A percentile compares a stretch with the other conserved stretches of the same genome.
Evolutionary conservation across 2,329 filamentous ascomycete genomes (phyloP).

Genomic region (Trichoderma sp.): DNA sequence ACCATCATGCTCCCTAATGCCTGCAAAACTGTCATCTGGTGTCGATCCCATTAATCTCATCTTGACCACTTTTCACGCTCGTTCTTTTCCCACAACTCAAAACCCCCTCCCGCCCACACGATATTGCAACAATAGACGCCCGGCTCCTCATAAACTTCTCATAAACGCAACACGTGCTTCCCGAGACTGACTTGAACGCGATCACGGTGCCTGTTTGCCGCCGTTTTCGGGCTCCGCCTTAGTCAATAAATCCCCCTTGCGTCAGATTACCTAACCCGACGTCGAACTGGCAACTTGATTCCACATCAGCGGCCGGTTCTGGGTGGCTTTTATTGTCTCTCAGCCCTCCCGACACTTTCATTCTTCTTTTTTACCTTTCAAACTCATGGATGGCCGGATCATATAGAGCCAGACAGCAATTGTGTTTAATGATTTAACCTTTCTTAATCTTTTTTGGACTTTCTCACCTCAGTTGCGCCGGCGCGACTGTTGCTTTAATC

Average conservation of each 20-base stretch:
- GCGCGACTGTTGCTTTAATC: constrained; percentile 21
- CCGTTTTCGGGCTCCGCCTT: constrained; percentile 10
- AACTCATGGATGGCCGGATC: background rate
- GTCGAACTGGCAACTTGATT: constrained; percentile 7
- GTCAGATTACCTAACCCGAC: constrained; percentile 18
- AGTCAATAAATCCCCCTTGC: background rate
- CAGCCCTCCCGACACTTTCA: background rate
- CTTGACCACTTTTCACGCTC: background rate
- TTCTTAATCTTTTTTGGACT: background rate
- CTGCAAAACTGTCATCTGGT: constrained; percentile 5
- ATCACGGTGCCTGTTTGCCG: background rate
- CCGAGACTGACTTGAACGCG: background rate
- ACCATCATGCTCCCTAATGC: constrained; percentile 17
- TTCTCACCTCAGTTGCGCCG: constrained; percentile 10
- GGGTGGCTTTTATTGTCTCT: background rate
- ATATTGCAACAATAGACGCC: background rate
- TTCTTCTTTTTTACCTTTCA: background rate
- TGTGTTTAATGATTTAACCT: background rate
- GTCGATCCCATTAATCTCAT: constrained; percentile 9
- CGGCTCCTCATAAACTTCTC: background rate
- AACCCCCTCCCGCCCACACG: background rate
- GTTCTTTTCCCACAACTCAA: background rate
- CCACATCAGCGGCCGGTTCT: constrained; percentile 10
- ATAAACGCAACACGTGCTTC: background rate
- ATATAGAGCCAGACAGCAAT: background rate